A percentile compares a stretch with the other conserved stretches of the same genome.
phyloP scores from a whole-genome alignment of 176 grass and related monocot species.

The Themeda triandra region DNA sequence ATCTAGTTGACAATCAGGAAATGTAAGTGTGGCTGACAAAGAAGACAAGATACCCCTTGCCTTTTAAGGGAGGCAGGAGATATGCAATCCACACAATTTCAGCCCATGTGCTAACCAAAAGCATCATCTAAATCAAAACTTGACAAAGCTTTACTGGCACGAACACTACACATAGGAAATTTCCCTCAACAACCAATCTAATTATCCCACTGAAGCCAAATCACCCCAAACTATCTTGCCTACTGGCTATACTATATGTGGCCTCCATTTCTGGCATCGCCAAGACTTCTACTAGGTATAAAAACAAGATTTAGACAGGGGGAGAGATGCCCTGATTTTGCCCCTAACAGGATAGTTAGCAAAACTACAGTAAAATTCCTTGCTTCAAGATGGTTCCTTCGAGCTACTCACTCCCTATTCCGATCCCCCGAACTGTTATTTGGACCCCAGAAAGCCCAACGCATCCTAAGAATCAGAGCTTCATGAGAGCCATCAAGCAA shows the following conservation, averaged over 20 bases:
- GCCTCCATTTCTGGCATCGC: not conserved
- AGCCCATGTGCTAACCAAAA: not conserved
- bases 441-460: not conserved
- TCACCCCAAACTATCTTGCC: not conserved
- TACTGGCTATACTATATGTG: not conserved
- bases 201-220: not conserved
- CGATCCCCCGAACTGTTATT: not conserved
- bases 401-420: not conserved
- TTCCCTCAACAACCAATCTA: not conserved
- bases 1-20: slow-evolving; percentile 1
- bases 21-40: not conserved
- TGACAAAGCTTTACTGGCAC: not conserved
- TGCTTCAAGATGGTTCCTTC: not conserved
- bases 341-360: not conserved
- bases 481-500: not conserved
- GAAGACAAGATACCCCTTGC: not conserved
- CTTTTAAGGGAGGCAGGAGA: not conserved
- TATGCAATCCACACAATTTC: not conserved
- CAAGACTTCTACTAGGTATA: not conserved
- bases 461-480: not conserved
- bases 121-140: not conserved
- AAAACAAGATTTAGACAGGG: not conserved
- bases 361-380: not conserved
- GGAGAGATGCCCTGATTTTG: not conserved
- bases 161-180: not conserved